phyloP scores from a whole-genome alignment of 2,329 filamentous ascomycete genomes.

The Arachnomyces sp. region DNA sequence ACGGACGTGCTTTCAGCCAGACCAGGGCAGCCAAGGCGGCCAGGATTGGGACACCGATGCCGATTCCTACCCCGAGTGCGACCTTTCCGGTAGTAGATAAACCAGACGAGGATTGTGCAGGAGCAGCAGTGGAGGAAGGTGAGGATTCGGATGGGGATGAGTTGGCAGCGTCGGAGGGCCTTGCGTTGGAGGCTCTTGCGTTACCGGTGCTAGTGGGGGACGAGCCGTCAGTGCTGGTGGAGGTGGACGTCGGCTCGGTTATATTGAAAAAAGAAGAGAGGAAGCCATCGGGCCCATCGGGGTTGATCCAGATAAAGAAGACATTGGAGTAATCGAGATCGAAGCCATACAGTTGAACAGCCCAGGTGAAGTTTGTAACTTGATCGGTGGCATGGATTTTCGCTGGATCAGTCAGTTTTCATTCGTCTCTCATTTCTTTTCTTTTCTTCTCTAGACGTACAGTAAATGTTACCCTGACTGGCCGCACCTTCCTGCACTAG shows the following conservation, averaged over 20 bases:
- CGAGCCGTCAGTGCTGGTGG: no score
- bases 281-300: constrained; percentile 8
- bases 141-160: no score
- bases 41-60: constrained; percentile 8
- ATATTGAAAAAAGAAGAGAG: constrained; percentile 15
- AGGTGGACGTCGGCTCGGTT: constrained; percentile 1
- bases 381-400: constrained; percentile 9
- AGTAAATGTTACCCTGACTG: constrained; percentile 11
- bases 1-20: constrained; percentile 2
- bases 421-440: no score
- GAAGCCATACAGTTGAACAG: constrained; percentile 13
- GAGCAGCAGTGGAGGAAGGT: no score
- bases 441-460: constrained; percentile 4
- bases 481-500: constrained; percentile 2
- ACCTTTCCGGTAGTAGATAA: constrained; percentile 7
- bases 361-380: constrained; percentile 14
- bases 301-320: constrained; percentile 15
- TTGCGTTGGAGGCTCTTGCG: no score
- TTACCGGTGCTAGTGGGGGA: no score
- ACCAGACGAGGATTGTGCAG: background rate
- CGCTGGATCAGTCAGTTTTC: constrained; percentile 1
- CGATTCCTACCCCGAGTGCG: constrained; percentile 10
- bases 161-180: no score
- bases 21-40: constrained; percentile 5
- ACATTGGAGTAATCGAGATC: constrained; percentile 11